phyloP scores from a whole-genome alignment of 1,284 basidiomycete genomes.

The Coniferiporia weirii region DNA sequence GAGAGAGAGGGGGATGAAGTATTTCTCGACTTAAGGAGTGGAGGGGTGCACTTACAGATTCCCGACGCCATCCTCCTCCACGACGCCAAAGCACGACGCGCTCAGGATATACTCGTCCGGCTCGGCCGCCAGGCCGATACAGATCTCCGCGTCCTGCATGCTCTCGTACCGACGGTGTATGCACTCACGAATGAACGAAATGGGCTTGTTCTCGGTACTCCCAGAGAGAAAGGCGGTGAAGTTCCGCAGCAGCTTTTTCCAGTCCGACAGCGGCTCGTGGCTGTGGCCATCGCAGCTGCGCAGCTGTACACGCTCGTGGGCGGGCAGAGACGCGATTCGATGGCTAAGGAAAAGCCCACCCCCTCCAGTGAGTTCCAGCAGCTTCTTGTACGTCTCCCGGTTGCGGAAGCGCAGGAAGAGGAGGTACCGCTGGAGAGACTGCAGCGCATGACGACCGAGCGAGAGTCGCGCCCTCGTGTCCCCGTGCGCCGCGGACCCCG shows the following conservation, averaged over 20 bases:
- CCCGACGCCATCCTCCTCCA: constrained; percentile 37
- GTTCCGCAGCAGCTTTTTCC: constrained; percentile 9
- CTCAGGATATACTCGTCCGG: constrained; percentile 42
- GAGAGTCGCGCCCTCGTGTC: constrained; percentile 8
- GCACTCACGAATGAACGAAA: constrained; percentile 17
- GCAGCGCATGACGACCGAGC: constrained; percentile 31
- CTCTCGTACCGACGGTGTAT: constrained; percentile 26
- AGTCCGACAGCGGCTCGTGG: neutral
- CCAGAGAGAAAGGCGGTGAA: constrained; percentile 13
- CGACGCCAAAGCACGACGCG: constrained; percentile 37
- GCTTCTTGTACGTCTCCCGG: constrained; percentile 36
- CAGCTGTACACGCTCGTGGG: constrained; percentile 12
- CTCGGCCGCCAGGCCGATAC: constrained; percentile 34
- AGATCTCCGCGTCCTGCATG: constrained; percentile 30
- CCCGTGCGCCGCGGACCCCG: neutral
- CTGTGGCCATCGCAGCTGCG: neutral
- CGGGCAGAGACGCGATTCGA: constrained; percentile 19
- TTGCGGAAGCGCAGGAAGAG: constrained; percentile 53
- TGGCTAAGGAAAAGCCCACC: constrained; percentile 24
- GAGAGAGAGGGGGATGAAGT: constrained; percentile 6
- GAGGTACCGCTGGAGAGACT: constrained; percentile 42
- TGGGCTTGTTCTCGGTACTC: constrained; percentile 4
- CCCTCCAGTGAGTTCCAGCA: constrained; percentile 6
- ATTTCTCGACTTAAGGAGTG: neutral
- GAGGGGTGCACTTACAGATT: constrained; percentile 31